Evolutionary conservation across 1,284 basidiomycete genomes (phyloP).

Genomic region (Nidula niveotomentosa): DNA sequence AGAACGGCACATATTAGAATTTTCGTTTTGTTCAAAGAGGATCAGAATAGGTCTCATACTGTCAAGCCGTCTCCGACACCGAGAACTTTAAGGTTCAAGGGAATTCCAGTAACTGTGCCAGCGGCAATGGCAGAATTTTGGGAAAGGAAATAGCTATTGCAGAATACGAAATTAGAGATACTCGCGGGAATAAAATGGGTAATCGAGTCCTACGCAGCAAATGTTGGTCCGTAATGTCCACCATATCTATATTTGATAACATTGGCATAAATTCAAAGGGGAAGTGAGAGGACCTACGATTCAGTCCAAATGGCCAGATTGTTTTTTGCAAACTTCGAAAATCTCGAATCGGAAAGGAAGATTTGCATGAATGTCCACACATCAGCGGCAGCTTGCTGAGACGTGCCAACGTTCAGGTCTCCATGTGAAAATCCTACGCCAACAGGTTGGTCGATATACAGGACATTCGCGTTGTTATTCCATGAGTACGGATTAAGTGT

Average conservation of each 20-base stretch:
- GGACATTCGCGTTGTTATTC: slow-evolving; percentile 59
- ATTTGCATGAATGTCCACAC: slow-evolving; percentile 69
- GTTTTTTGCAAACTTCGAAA: slow-evolving; percentile 47
- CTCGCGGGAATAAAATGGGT: neutral
- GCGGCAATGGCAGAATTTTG: slow-evolving; percentile 60
- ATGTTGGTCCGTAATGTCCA: slow-evolving; percentile 65
- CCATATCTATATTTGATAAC: slow-evolving; percentile 40
- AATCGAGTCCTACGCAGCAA: slow-evolving; percentile 43
- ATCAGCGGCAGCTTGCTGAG: slow-evolving; percentile 52
- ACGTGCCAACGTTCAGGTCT: slow-evolving; percentile 44
- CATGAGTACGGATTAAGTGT: slow-evolving; percentile 60
- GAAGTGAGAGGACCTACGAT: slow-evolving; percentile 34
- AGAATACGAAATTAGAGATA: neutral
- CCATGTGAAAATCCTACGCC: slow-evolving; percentile 65
- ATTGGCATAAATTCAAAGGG: neutral
- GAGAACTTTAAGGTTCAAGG: slow-evolving; percentile 61
- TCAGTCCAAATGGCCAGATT: slow-evolving; percentile 66
- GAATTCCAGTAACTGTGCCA: slow-evolving; percentile 42
- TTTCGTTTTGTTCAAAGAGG: no score
- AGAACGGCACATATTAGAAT: neutral
- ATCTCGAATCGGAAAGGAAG: slow-evolving; percentile 58
- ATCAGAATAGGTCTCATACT: slow-evolving; percentile 25
- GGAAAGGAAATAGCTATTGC: slow-evolving; percentile 48
- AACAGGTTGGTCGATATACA: slow-evolving; percentile 51
- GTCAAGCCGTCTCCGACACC: slow-evolving; percentile 68